A percentile compares a stretch with the other conserved stretches of the same genome.
phyloP scores from a whole-genome alignment of 1,284 basidiomycete species.

The Cutaneotrichosporon sp. region DNA sequence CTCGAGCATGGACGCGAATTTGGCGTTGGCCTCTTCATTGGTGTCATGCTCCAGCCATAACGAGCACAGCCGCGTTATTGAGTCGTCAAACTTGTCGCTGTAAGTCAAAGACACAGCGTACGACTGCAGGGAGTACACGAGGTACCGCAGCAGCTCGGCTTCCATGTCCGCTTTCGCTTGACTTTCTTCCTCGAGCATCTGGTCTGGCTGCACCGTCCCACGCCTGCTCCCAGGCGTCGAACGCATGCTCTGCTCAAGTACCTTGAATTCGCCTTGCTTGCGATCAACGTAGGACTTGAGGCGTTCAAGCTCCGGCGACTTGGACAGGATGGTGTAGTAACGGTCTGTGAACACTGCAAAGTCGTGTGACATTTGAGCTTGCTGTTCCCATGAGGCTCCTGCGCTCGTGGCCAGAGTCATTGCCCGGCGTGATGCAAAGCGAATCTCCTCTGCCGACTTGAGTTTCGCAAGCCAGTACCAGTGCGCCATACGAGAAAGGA shows the following conservation, averaged over 20 bases:
- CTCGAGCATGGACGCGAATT: constrained; percentile 47
- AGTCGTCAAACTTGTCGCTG: constrained; percentile 70
- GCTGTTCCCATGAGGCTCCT: constrained; percentile 33
- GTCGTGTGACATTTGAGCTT: constrained; percentile 68
- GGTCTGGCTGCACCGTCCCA: constrained; percentile 33
- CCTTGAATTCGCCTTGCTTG: constrained; percentile 50
- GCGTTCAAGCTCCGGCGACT: constrained; percentile 66
- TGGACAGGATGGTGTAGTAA: constrained; percentile 67
- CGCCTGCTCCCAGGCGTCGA: constrained; percentile 8
- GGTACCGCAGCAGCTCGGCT: constrained; percentile 59
- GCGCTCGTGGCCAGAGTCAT: constrained; percentile 9
- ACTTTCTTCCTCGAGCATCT: constrained; percentile 56
- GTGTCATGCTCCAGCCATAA: constrained; percentile 70
- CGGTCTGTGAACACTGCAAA: constrained; percentile 84
- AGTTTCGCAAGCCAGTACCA: constrained; percentile 85
- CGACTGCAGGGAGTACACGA: constrained; percentile 72
- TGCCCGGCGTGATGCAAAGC: constrained; percentile 58
- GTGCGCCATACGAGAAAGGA: constrained; percentile 58
- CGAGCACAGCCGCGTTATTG: constrained; percentile 74
- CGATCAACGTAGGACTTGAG: constrained; percentile 69
- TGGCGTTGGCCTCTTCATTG: constrained; percentile 54
- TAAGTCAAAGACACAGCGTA: constrained; percentile 67
- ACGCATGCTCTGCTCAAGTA: constrained; percentile 25
- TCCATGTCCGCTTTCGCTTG: constrained; percentile 58
- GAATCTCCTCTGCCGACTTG: constrained; percentile 72